These are phyloP conservation scores for Spironucleus salmonicida DNA, from an alignment of 208 protist genomes.

Conservation along the genomic window DNA sequence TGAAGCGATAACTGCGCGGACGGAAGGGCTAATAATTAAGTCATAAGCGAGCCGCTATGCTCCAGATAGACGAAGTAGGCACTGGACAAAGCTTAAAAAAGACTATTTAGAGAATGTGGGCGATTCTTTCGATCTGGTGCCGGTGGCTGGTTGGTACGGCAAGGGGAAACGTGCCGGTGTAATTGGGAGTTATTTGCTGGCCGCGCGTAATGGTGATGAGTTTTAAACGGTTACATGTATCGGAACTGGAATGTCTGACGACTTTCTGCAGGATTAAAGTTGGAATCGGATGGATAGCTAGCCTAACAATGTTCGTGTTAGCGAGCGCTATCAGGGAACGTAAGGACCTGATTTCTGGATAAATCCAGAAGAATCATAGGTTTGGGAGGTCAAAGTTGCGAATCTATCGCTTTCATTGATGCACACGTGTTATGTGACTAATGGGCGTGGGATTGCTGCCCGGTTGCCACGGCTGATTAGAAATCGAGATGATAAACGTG, in stretches of 20 bases:
- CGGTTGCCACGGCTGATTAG: conserved; percentile 1
- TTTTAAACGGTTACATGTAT: conserved; percentile 91
- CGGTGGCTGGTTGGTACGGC: conserved; percentile 85
- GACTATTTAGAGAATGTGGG: conserved; percentile 87
- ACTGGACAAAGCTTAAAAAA: conserved; percentile 96
- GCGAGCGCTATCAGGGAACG: too few species aligned
- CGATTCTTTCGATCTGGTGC: conserved; percentile 93
- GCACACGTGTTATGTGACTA: neutral
- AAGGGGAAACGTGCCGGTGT: conserved; percentile 87
- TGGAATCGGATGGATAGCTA: too few species aligned
- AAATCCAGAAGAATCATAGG: conserved; percentile 1
- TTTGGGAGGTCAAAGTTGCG: conserved; percentile 13
- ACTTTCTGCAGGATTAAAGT: conserved; percentile 38
- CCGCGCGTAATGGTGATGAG: conserved; percentile 79
- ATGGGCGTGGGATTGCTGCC: neutral
- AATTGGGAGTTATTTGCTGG: conserved; percentile 89
- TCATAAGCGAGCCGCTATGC: conserved; percentile 74
- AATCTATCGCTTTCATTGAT: neutral
- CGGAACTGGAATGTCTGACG: conserved; percentile 85
- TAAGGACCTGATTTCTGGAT: conserved; percentile 17
- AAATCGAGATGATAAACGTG: neutral
- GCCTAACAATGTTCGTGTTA: too few species aligned
- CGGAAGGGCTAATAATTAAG: conserved; percentile 96
- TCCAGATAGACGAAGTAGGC: conserved; percentile 76
- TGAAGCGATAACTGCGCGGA: too few species aligned